Percentiles rank a stretch among this genome's conserved stretches.
Evolutionary conservation across 2,329 filamentous ascomycete genomes (phyloP).

Genomic region (Fonsecaea multimorphosa): DNA sequence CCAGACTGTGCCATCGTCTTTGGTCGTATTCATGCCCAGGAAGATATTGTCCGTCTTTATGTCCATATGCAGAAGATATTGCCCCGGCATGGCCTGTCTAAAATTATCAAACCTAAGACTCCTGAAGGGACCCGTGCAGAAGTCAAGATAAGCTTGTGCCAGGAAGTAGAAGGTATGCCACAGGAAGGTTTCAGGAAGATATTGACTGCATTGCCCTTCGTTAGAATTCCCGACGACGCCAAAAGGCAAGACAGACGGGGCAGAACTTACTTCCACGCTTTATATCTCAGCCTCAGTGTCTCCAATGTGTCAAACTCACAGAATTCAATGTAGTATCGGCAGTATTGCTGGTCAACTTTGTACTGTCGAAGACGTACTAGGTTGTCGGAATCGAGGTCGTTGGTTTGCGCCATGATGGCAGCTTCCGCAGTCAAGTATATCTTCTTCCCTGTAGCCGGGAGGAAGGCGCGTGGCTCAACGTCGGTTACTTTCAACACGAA

Average conservation of each 20-base stretch:
- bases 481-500: conserved; percentile 14
- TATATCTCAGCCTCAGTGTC: conserved; percentile 30
- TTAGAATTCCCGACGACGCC: background rate
- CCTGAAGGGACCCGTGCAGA: conserved; percentile 19
- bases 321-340: conserved; percentile 33
- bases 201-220: conserved; percentile 5
- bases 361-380: conserved; percentile 26
- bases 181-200: conserved; percentile 34
- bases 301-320: conserved; percentile 25
- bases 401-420: conserved; percentile 30
- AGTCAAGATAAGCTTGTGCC: conserved; percentile 21
- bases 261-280: conserved; percentile 30
- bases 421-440: conserved; percentile 17
- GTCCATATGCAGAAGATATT: conserved; percentile 33
- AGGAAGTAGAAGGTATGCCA: conserved; percentile 34
- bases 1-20: background rate
- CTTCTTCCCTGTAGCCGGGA: conserved; percentile 4
- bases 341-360: conserved; percentile 17
- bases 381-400: conserved; percentile 14
- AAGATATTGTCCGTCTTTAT: conserved; percentile 31
- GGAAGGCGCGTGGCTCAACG: background rate
- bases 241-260: too few species aligned
- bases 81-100: conserved; percentile 5
- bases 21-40: conserved; percentile 13
- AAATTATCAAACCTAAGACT: conserved; percentile 18